phyloP scores from a whole-genome alignment of 2,329 filamentous ascomycete species.

The Ceratocystis ficicola region DNA sequence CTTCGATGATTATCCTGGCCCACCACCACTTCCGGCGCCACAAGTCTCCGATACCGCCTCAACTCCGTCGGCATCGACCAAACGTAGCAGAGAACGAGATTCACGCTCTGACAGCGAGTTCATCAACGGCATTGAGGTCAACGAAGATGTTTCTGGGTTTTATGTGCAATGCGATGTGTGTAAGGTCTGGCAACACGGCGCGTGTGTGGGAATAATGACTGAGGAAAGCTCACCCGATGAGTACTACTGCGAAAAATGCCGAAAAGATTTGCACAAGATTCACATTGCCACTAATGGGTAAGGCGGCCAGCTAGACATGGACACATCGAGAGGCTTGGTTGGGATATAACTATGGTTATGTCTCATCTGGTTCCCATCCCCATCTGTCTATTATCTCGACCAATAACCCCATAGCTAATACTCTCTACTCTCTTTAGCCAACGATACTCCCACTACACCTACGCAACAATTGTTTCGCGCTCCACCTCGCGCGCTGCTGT shows the following conservation, averaged over 20 bases:
- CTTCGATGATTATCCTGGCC: conserved; percentile 86
- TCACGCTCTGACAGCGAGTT: conserved; percentile 35
- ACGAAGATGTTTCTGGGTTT: conserved; percentile 81
- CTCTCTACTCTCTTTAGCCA: conserved; percentile 34
- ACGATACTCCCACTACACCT: conserved; percentile 55
- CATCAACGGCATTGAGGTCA: conserved; percentile 49
- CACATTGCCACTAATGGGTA: conserved; percentile 74
- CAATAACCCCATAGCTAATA: background rate
- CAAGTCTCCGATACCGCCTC: conserved; percentile 33
- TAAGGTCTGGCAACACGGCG: conserved; percentile 98
- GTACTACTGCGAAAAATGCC: conserved; percentile 94
- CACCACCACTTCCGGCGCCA: conserved; percentile 37
- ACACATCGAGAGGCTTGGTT: conserved; percentile 16
- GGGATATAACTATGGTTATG: conserved; percentile 21
- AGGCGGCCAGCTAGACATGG: conserved; percentile 30
- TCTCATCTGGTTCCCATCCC: background rate
- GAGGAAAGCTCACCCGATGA: conserved; percentile 87
- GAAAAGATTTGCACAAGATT: conserved; percentile 80
- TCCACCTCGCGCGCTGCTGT: conserved; percentile 46
- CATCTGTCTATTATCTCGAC: background rate
- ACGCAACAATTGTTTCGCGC: conserved; percentile 45
- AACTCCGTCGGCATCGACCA: conserved; percentile 34
- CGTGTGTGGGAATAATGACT: conserved; percentile 92
- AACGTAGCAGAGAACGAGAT: conserved; percentile 42
- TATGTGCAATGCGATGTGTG: conserved; percentile 97